These are phyloP conservation scores for Phaffomyces thermotolerans DNA, from an alignment of 805 yeast genomes.

Conservation along the genomic window DNA sequence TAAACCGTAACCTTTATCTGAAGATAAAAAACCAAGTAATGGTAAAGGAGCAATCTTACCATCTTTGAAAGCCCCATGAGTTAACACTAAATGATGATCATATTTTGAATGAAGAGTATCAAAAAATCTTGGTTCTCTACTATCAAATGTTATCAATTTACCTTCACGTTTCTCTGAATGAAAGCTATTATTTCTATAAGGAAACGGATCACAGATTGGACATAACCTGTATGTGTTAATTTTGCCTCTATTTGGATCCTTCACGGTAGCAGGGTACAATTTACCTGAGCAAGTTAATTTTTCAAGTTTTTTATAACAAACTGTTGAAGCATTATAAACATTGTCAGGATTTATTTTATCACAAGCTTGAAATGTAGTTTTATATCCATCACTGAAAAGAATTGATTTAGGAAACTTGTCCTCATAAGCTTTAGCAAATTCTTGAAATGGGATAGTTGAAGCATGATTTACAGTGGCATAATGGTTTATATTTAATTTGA, in stretches of 20 bases:
- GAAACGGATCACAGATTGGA: conserved; percentile 5
- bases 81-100: conserved; percentile 5
- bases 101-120: conserved; percentile 5
- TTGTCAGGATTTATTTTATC: neutral
- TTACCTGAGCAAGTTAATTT: neutral
- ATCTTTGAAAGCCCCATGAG: conserved; percentile 4
- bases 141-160: neutral
- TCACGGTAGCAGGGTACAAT: neutral
- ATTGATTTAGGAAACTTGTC: neutral
- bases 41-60: conserved; percentile 1
- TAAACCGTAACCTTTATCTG: neutral
- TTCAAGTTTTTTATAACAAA: conserved; percentile 3
- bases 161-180: conserved; percentile 2
- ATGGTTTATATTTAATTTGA: too few relatives aligned
- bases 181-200: neutral
- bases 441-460: neutral
- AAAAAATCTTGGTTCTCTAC: conserved; percentile 3
- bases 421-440: neutral
- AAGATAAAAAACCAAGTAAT: neutral
- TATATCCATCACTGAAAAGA: neutral
- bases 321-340: conserved; percentile 2
- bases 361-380: neutral
- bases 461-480: neutral
- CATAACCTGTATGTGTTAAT: conserved; percentile 5
- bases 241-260: neutral